phyloP scores from a whole-genome alignment of 2,329 filamentous ascomycete species.

The Graphilbum fragrans region DNA sequence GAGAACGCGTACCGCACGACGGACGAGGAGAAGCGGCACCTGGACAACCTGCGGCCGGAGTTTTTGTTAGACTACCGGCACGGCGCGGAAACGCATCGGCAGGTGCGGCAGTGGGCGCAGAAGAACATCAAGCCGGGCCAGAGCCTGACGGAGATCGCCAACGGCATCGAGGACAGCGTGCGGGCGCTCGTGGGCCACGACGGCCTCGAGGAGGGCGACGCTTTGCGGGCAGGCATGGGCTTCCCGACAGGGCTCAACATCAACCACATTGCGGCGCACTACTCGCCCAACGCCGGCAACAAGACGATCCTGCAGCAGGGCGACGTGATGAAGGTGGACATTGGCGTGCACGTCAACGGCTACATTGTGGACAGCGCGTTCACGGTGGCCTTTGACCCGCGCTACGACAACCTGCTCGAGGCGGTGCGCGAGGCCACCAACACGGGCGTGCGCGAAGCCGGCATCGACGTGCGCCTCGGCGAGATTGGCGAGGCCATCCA shows the following conservation, averaged over 20 bases:
- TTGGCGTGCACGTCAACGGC: slow-evolving; percentile 70
- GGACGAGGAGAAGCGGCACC: slow-evolving; percentile 70
- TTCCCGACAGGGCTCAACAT: slow-evolving; percentile 75
- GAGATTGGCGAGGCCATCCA: slow-evolving; percentile 78
- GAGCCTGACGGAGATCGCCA: slow-evolving; percentile 65
- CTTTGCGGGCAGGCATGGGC: slow-evolving; percentile 64
- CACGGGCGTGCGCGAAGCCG: slow-evolving; percentile 80
- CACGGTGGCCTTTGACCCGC: slow-evolving; percentile 62
- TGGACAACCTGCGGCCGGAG: slow-evolving; percentile 69
- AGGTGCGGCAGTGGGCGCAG: slow-evolving; percentile 71
- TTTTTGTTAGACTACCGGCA: slow-evolving; percentile 69
- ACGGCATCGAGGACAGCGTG: slow-evolving; percentile 71
- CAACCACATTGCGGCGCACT: slow-evolving; percentile 75
- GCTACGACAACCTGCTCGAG: slow-evolving; percentile 61
- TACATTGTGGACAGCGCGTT: slow-evolving; percentile 74
- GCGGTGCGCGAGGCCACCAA: slow-evolving; percentile 69
- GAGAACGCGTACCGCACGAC: slow-evolving; percentile 73
- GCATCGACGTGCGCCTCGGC: slow-evolving; percentile 80
- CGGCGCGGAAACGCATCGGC: slow-evolving; percentile 66
- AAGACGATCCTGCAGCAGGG: slow-evolving; percentile 58
- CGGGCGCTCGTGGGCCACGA: slow-evolving; percentile 62
- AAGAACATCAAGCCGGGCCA: slow-evolving; percentile 69
- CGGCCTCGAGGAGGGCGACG: slow-evolving; percentile 66
- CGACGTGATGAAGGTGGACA: slow-evolving; percentile 76
- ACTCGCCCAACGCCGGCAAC: slow-evolving; percentile 74